Evolutionary conservation across 768 basidiomycete species (phyloP), one percentile per base, ranked within the genome.

Genomic region (Suillus weaverae): DNA sequence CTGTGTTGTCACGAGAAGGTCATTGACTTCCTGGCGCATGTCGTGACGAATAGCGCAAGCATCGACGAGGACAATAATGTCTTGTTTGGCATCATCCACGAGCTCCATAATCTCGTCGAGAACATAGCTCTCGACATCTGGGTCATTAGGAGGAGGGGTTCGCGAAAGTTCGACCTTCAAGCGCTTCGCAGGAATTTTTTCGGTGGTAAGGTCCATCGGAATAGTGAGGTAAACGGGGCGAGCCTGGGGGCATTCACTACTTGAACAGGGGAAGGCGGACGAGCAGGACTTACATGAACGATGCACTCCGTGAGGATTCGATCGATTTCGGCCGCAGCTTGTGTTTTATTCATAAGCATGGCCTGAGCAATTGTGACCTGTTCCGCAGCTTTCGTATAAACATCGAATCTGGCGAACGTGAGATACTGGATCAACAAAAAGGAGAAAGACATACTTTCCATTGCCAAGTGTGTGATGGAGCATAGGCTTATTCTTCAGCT

Each of bases 381-480:
- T 60, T 86, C 80, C 0, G 91, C 85, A 43, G 92, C 92, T 65
- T 86, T 85, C 55, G 80, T 76, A 74, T 95, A 99, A 26, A 91
- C 94, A 66, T 91, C 88, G 71, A 86, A 97, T 70, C 90, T 90
- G 63, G 46, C n/a, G 39, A 44, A 43, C 55, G 8, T 22, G 65
- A 22, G 66, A 26, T 32, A 9, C 54, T 46, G 33, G 41, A 26
- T 60, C 20, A 48, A 62, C 18, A 32, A 61, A 38, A 11, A 48
- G 18, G 7, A 0, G 8, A 53, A 38, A 22, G 6, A 5, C 22
- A 36, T 69, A 87, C 88, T 88, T 83, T 66, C 90, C 92, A 69
- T 95, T 90, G 48, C 94, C 94, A 13, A 96, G 84, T 0, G 94
- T 95, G 70, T 96, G 95, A 71, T 96, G 95, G 35, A 97, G 82